phyloP scores from a whole-genome alignment of 1,284 basidiomycete genomes.

The Volvariella volvacea region DNA sequence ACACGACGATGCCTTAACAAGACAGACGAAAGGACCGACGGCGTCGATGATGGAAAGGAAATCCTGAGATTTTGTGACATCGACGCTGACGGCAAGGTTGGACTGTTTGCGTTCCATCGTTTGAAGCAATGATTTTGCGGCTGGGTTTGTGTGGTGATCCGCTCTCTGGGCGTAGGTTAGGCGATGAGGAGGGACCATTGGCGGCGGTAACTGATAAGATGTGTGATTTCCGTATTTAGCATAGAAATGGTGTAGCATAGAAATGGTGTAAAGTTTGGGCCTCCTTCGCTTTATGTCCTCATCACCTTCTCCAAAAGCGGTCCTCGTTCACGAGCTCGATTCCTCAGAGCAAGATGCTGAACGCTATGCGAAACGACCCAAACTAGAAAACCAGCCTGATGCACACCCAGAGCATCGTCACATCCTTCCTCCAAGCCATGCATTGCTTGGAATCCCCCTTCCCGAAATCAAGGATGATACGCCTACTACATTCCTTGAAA shows the following conservation, averaged over 20 bases:
- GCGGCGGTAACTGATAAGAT: slow-evolving; percentile 9
- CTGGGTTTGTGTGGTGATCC: slow-evolving; percentile 58
- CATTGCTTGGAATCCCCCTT: slow-evolving; percentile 49
- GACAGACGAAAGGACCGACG: slow-evolving; percentile 86
- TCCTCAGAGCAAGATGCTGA: slow-evolving; percentile 38
- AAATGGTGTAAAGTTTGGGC: slow-evolving; percentile 2
- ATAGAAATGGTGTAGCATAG: slow-evolving; percentile 1
- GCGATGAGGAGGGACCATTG: slow-evolving; percentile 37
- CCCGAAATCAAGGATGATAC: slow-evolving; percentile 42
- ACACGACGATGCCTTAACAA: slow-evolving; percentile 74
- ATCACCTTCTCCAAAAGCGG: slow-evolving; percentile 2
- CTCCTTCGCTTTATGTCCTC: slow-evolving; percentile 22
- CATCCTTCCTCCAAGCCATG: slow-evolving; percentile 69
- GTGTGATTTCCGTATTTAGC: no score
- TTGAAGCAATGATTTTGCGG: slow-evolving; percentile 73
- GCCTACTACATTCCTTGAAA: slow-evolving; percentile 62
- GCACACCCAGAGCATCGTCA: slow-evolving; percentile 24
- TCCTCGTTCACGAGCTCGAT: slow-evolving; percentile 43
- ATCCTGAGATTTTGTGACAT: slow-evolving; percentile 80
- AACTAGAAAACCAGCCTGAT: slow-evolving; percentile 27
- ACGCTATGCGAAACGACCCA: slow-evolving; percentile 51
- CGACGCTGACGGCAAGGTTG: slow-evolving; percentile 94
- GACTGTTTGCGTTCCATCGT: slow-evolving; percentile 86
- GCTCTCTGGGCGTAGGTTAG: slow-evolving; percentile 65
- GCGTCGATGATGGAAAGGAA: slow-evolving; percentile 84